Percentiles rank a stretch among this genome's conserved stretches.
These are phyloP conservation scores for Erodium texanum DNA, from an alignment of 441 rosid genomes.

Conservation along the genomic window DNA sequence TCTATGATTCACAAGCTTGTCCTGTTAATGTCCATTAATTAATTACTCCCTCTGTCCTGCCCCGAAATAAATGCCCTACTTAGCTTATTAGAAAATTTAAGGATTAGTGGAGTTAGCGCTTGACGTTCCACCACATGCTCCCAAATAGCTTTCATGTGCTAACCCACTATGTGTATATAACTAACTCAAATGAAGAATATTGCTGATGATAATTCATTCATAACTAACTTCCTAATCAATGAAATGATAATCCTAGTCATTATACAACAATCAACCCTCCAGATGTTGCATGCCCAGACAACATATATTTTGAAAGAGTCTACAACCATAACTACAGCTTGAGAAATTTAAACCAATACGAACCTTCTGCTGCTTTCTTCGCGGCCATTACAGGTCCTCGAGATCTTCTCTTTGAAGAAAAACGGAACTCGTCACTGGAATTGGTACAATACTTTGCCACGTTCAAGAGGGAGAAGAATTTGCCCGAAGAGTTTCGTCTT, in stretches of 20 bases:
- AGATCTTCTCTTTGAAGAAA: conserved; percentile 70
- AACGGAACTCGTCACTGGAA: conserved; percentile 33
- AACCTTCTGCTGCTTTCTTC: conserved; percentile 71
- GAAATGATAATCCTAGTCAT: too few species aligned
- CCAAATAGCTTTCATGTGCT: not conserved
- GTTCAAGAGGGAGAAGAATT: conserved; percentile 39
- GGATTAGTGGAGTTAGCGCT: not conserved
- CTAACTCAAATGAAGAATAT: not conserved
- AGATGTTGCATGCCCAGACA: not conserved
- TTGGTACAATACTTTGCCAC: conserved; percentile 32
- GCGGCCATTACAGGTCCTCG: conserved; percentile 95
- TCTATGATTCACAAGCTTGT: not conserved
- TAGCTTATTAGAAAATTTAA: not conserved
- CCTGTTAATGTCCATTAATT: not conserved
- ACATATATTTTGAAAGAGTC: not conserved
- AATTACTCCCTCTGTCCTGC: not conserved
- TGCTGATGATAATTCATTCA: not conserved
- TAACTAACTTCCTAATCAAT: not conserved
- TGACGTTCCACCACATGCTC: not conserved
- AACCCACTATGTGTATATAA: too few species aligned
- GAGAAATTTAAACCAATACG: not conserved
- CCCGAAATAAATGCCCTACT: not conserved
- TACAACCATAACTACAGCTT: not conserved
- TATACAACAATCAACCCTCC: not conserved
- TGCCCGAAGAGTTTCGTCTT: conserved; percentile 37